Percentiles rank a stretch among this genome's conserved stretches.
Evolutionary conservation across 2,329 filamentous ascomycete species (phyloP).

Genomic region (Ascochyta lentis): DNA sequence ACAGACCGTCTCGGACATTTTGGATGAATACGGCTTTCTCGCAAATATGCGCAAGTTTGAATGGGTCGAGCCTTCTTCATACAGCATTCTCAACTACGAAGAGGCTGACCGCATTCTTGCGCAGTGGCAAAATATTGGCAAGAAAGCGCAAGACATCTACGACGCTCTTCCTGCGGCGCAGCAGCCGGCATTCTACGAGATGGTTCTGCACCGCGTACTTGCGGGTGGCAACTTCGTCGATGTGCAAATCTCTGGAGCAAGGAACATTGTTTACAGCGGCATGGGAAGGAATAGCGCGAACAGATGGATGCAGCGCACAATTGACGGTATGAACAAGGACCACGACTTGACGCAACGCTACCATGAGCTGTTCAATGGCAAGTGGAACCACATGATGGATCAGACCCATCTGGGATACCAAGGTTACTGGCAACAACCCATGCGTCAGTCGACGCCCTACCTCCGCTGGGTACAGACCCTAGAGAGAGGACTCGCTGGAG

Average conservation of each 20-base stretch:
- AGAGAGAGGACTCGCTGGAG: constrained; percentile 65
- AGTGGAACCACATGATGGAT: constrained; percentile 52
- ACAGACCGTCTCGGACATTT: constrained; percentile 57
- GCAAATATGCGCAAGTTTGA: constrained; percentile 68
- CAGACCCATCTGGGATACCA: constrained; percentile 52
- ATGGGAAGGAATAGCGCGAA: constrained; percentile 51
- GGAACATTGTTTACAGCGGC: constrained; percentile 46
- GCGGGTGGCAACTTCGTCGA: constrained; percentile 64
- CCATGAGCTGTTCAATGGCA: constrained; percentile 45
- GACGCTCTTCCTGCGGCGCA: constrained; percentile 58
- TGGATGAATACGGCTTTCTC: constrained; percentile 64
- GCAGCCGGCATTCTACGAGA: constrained; percentile 68
- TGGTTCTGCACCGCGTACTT: constrained; percentile 66
- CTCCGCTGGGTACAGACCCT: constrained; percentile 65
- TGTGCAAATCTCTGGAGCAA: constrained; percentile 49
- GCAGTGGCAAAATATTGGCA: constrained; percentile 62
- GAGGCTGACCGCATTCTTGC: constrained; percentile 66
- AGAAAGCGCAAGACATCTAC: constrained; percentile 63
- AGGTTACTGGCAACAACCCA: constrained; percentile 69
- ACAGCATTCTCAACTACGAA: constrained; percentile 68
- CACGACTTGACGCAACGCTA: constrained; percentile 46
- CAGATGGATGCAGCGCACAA: constrained; percentile 43
- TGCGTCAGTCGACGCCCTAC: constrained; percentile 70
- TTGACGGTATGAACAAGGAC: constrained; percentile 48
- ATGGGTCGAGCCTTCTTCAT: constrained; percentile 64